Evolutionary conservation across 2,329 filamentous ascomycete species (phyloP).

Genomic region (Acarospora socialis): DNA sequence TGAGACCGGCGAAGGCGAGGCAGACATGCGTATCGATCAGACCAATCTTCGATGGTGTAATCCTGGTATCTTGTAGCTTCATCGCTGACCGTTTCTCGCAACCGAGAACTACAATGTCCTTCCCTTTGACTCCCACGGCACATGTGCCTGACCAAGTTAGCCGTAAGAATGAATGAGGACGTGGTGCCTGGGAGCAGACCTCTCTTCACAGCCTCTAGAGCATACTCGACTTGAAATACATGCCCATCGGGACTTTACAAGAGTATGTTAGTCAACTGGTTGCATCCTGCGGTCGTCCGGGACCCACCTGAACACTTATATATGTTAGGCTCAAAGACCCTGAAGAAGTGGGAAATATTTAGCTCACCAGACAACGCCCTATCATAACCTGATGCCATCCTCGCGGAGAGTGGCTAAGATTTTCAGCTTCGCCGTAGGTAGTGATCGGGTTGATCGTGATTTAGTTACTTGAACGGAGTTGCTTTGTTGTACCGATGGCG

Average conservation of each 20-base stretch:
- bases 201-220: slow-evolving; percentile 95
- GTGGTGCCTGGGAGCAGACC: slow-evolving; percentile 39
- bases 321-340: slow-evolving; percentile 9
- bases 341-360: slow-evolving; percentile 6
- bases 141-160: slow-evolving; percentile 59
- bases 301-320: slow-evolving; percentile 21
- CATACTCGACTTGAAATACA: slow-evolving; percentile 99
- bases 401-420: slow-evolving; percentile 14
- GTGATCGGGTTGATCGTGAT: too few relatives aligned
- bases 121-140: slow-evolving; percentile 92
- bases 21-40: slow-evolving; percentile 92
- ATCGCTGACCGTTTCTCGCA: slow-evolving; percentile 98
- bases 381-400: slow-evolving; percentile 92
- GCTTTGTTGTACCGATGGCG: too few relatives aligned
- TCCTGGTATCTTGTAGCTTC: slow-evolving; percentile 98
- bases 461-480: too few relatives aligned
- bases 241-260: slow-evolving; percentile 79
- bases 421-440: too few relatives aligned
- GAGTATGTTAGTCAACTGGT: slow-evolving; percentile 22
- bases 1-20: slow-evolving; percentile 91
- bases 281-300: slow-evolving; percentile 16
- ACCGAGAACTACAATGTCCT: slow-evolving; percentile 85
- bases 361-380: slow-evolving; percentile 90
- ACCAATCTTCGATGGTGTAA: slow-evolving; percentile 97
- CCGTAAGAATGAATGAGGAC: neutral